phyloP scores from a whole-genome alignment of 2,329 filamentous ascomycete species.

The Mollisia scopiformis region DNA sequence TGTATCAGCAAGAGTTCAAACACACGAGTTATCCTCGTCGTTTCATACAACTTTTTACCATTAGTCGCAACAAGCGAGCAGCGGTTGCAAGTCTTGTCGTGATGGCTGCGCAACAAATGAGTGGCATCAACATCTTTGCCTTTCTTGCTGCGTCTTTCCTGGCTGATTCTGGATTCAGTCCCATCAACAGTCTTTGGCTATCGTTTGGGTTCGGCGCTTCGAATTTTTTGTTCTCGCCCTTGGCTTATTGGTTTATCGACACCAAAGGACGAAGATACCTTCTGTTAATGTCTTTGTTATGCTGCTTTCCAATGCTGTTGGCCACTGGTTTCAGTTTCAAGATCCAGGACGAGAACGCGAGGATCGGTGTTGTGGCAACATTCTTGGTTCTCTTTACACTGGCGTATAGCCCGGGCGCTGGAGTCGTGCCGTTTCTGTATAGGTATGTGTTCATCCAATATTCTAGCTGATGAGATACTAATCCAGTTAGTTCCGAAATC shows the following conservation, averaged over 20 bases:
- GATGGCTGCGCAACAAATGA: neutral
- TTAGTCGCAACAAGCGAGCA: neutral
- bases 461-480: neutral
- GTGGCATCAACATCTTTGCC: neutral
- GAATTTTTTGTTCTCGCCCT: neutral
- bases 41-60: neutral
- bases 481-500: neutral
- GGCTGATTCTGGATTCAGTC: neutral
- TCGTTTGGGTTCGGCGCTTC: neutral
- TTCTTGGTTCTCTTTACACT: neutral
- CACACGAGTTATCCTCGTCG: neutral
- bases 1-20: neutral
- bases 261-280: neutral
- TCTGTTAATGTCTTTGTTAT: neutral
- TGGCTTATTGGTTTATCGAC: neutral
- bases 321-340: neutral
- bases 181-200: neutral
- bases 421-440: neutral
- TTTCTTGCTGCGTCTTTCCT: neutral
- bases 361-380: neutral
- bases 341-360: neutral
- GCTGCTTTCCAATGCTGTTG: neutral
- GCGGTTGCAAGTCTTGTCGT: neutral
- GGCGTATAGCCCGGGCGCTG: neutral
- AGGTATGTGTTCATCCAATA: neutral